phyloP scores from a whole-genome alignment of 495 filamentous ascomycete species.

The Xylona heveae region DNA sequence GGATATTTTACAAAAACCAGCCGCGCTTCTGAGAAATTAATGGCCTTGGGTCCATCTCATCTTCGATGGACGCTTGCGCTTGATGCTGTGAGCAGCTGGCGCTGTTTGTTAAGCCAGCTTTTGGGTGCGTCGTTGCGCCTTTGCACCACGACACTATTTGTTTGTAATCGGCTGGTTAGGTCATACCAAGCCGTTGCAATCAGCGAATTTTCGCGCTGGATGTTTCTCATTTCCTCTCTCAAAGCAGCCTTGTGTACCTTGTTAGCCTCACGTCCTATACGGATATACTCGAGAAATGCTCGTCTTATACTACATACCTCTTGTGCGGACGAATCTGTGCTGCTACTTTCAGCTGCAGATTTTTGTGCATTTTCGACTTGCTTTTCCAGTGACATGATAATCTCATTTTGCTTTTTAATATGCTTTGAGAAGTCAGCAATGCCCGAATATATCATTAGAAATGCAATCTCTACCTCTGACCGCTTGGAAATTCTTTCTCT shows the following conservation, averaged over 20 bases:
- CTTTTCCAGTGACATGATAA: constrained; percentile 35
- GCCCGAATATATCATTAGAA: neutral
- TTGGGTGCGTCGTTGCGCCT: constrained; percentile 54
- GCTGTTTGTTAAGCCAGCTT: constrained; percentile 81
- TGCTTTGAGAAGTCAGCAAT: constrained; percentile 19
- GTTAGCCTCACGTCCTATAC: constrained; percentile 31
- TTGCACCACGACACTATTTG: constrained; percentile 63
- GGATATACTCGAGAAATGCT: constrained; percentile 6
- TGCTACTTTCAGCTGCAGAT: neutral
- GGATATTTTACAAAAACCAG: too few relatives aligned
- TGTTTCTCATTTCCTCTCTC: constrained; percentile 17
- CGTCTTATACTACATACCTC: too few relatives aligned
- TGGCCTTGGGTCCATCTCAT: too few relatives aligned
- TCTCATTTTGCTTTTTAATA: constrained; percentile 35
- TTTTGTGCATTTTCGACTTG: constrained; percentile 27
- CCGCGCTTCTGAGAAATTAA: too few relatives aligned
- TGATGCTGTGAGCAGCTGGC: neutral
- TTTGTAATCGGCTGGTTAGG: constrained; percentile 62
- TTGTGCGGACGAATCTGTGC: neutral
- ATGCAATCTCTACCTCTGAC: constrained; percentile 11
- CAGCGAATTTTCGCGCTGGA: constrained; percentile 64
- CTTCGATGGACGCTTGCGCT: too few relatives aligned
- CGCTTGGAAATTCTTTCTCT: constrained; percentile 14
- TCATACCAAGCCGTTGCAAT: constrained; percentile 89
- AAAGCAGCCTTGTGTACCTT: constrained; percentile 26